A percentile compares a stretch with the other conserved stretches of the same genome.
Conservation (phyloP, 306 rosid species). For the Lablab purpureus region DNA sequence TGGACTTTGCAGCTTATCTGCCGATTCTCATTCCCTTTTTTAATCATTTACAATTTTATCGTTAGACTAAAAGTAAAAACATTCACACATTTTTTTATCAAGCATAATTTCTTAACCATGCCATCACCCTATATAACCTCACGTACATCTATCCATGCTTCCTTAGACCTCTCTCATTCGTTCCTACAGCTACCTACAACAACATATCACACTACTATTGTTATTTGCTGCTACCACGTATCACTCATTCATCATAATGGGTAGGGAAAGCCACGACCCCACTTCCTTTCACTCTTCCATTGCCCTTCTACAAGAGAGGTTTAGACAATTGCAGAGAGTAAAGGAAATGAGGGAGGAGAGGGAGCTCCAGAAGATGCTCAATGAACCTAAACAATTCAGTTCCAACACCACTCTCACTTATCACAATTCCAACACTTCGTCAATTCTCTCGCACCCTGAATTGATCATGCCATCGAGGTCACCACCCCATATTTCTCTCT, state of each 20-base stretch:
- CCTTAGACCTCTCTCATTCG: conserved; percentile 21
- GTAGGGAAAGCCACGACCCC: conserved; percentile 58
- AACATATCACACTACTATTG: neutral
- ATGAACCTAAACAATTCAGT: conserved; percentile 53
- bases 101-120: conserved; percentile 49
- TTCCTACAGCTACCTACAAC: neutral
- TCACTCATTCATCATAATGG: conserved; percentile 44
- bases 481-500: conserved; percentile 65
- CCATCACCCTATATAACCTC: conserved; percentile 51
- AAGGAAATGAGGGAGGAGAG: conserved; percentile 88
- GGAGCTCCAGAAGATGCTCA: conserved; percentile 59
- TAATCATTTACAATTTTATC: conserved; percentile 58
- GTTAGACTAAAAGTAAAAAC: conserved; percentile 34
- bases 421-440: conserved; percentile 41
- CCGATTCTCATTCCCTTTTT: conserved; percentile 69
- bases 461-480: conserved; percentile 44
- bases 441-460: conserved; percentile 50
- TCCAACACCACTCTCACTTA: conserved; percentile 32
- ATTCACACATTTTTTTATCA: neutral
- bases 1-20: conserved; percentile 65
- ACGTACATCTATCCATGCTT: conserved; percentile 29
- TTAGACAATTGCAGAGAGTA: conserved; percentile 78
- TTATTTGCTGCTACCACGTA: neutral
- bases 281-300: conserved; percentile 68
- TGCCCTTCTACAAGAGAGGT: conserved; percentile 89